Percentiles rank a stretch among this genome's conserved stretches.
phyloP scores from a whole-genome alignment of 148 eudicot genomes.

The Gaultheria prostrata region DNA sequence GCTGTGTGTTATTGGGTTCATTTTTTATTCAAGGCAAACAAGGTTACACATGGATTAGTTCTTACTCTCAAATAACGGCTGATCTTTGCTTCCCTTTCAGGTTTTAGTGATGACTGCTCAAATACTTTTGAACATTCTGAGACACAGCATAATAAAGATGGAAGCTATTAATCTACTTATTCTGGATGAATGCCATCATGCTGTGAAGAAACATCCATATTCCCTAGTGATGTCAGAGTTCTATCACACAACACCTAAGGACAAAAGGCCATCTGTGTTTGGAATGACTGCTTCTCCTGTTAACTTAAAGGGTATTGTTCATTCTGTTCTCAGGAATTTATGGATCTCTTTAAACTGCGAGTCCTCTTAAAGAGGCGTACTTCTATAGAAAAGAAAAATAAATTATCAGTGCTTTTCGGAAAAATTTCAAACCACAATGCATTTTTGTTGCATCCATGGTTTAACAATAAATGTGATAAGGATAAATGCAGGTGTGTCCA shows the following conservation, averaged over 20 bases:
- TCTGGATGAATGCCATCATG: conserved; percentile 99
- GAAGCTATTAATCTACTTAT: conserved; percentile 86
- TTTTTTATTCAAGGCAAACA: background rate
- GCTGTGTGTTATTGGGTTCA: background rate
- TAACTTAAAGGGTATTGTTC: conserved; percentile 78
- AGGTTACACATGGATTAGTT: background rate
- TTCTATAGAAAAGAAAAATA: background rate
- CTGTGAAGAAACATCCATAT: conserved; percentile 99
- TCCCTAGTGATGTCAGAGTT: conserved; percentile 98
- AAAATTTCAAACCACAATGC: background rate
- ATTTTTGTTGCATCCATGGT: conserved; percentile 3
- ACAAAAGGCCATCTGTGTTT: conserved; percentile 89
- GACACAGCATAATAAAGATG: conserved; percentile 97
- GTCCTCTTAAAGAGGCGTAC: background rate
- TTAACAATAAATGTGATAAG: background rate
- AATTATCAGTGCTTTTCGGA: background rate
- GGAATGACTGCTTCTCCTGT: conserved; percentile 99
- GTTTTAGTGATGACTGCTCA: conserved; percentile 99
- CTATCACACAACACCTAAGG: conserved; percentile 93
- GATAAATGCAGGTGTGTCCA: conserved; percentile 76
- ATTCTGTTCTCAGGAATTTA: background rate
- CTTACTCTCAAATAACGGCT: background rate
- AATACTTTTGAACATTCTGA: conserved; percentile 89
- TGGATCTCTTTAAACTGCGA: background rate
- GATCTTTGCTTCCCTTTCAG: conserved; percentile 42